phyloP scores from a whole-genome alignment of 768 basidiomycete species.

The Suillus brevipes region DNA sequence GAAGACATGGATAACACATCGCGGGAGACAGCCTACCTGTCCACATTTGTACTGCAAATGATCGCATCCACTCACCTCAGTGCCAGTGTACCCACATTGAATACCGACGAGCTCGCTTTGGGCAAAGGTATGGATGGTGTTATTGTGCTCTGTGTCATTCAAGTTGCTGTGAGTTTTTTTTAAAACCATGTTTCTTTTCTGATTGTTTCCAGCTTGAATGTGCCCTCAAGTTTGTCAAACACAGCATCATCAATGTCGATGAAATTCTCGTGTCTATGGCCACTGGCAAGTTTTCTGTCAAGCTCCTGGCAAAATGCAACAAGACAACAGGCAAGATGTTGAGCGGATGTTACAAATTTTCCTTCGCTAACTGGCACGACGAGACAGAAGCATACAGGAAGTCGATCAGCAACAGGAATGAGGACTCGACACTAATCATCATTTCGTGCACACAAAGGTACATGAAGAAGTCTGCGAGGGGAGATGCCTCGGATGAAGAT shows the following conservation, averaged over 20 bases:
- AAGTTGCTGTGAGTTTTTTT: background rate
- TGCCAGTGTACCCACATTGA: background rate
- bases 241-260: background rate
- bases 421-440: background rate
- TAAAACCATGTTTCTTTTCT: background rate
- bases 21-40: background rate
- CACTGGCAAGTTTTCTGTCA: background rate
- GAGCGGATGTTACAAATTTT: background rate
- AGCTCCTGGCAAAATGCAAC: background rate
- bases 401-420: background rate
- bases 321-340: background rate
- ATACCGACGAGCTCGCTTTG: background rate
- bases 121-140: background rate
- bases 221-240: background rate
- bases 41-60: constrained; percentile 10
- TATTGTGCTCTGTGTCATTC: background rate
- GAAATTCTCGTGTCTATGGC: background rate
- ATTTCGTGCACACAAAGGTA: background rate
- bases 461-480: background rate
- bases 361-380: background rate
- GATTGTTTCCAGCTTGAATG: background rate
- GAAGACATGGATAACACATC: constrained; percentile 6
- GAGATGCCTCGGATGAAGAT: background rate
- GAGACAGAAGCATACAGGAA: background rate
- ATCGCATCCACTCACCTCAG: constrained; percentile 5